Percentiles rank a stretch among this genome's conserved stretches.
phyloP scores from a whole-genome alignment of 2,329 filamentous ascomycete genomes.

The Fusarium paranaense region DNA sequence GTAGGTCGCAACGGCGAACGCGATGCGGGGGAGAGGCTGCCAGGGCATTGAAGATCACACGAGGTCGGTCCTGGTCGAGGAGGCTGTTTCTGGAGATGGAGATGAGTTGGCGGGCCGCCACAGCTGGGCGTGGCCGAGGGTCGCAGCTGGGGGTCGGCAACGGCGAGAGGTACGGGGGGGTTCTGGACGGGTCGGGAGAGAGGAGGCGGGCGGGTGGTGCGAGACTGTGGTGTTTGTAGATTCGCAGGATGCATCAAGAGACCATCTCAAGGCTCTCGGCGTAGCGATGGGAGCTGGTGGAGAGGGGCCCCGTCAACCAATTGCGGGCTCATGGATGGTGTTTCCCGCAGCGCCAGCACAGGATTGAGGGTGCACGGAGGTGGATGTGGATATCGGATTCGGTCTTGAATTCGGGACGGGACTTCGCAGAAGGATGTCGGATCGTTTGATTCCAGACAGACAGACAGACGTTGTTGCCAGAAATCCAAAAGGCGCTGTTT shows the following conservation, averaged over 20 bases:
- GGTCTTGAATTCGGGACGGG: neutral
- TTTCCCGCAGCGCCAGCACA: constrained; percentile 23
- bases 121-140: constrained; percentile 25
- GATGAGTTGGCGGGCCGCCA: constrained; percentile 25
- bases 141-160: constrained; percentile 38
- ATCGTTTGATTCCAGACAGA: neutral
- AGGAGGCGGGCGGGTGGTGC: constrained; percentile 7
- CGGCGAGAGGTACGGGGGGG: constrained; percentile 10
- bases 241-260: constrained; percentile 46
- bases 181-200: constrained; percentile 13
- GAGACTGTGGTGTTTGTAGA: constrained; percentile 25
- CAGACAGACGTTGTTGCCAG: constrained; percentile 27
- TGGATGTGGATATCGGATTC: constrained; percentile 1
- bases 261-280: constrained; percentile 26
- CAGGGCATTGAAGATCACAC: constrained; percentile 79
- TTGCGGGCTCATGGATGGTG: constrained; percentile 43
- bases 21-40: constrained; percentile 95
- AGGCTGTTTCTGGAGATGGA: constrained; percentile 17
- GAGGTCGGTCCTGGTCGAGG: constrained; percentile 29
- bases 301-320: constrained; percentile 41
- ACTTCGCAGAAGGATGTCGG: neutral
- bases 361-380: neutral
- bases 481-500: constrained; percentile 36
- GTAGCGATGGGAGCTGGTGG: constrained; percentile 39
- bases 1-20: constrained; percentile 96